A percentile compares a stretch with the other conserved stretches of the same genome.
Conservation (phyloP, 305 asterid species). For the Fraxinus xanthoxyloides region DNA sequence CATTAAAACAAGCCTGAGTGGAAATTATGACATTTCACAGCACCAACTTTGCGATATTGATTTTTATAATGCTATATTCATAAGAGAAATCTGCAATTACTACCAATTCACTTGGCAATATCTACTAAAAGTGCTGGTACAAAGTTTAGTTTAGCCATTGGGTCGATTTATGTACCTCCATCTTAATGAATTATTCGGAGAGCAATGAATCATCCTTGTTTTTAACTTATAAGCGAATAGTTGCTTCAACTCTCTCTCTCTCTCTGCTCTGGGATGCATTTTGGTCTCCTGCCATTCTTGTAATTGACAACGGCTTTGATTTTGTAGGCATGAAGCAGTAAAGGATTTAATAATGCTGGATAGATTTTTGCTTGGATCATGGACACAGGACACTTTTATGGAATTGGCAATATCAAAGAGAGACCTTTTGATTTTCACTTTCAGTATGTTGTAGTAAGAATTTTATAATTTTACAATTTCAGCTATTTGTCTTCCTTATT, state of each 20-base stretch:
- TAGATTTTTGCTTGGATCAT: neutral
- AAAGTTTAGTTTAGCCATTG: neutral
- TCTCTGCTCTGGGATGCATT: neutral
- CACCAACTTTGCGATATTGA: neutral
- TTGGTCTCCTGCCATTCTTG: neutral
- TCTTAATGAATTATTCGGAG: neutral
- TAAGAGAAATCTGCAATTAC: neutral
- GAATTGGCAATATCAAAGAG: neutral
- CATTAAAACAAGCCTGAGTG: neutral
- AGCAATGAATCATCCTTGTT: neutral
- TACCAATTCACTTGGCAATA: neutral
- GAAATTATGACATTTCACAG: neutral
- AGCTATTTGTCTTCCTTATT: neutral
- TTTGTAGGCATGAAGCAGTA: neutral
- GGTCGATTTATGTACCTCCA: neutral
- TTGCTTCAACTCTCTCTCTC: neutral
- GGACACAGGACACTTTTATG: neutral
- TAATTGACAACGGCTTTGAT: neutral
- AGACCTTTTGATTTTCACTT: neutral
- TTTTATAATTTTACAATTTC: neutral
- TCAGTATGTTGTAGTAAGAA: neutral
- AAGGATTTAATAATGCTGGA: neutral
- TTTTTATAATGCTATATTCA: neutral
- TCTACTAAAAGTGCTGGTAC: neutral
- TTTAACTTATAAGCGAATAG: neutral